These are phyloP conservation scores for Solanum pimpinellifolium DNA, from an alignment of 257 asterid species.

Conservation along the genomic window DNA sequence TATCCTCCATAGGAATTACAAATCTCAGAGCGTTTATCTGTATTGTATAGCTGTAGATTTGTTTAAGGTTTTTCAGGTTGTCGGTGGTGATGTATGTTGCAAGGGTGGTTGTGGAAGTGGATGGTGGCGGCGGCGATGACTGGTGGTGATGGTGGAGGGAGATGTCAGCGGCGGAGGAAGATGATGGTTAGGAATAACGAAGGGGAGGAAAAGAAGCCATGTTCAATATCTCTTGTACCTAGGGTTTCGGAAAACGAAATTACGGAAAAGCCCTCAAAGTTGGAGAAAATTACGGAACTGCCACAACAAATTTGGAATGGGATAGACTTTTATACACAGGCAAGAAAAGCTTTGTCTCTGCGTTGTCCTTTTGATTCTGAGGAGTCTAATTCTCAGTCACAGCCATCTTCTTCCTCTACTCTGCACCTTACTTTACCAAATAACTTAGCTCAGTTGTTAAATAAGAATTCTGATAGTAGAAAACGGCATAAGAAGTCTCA, in stretches of 20 bases:
- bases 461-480: constrained; percentile 54
- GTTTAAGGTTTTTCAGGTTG: background rate
- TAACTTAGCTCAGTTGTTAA: constrained; percentile 47
- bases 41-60: background rate
- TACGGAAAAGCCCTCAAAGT: constrained; percentile 50
- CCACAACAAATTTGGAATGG: constrained; percentile 31
- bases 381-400: constrained; percentile 13
- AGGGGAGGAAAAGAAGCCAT: constrained; percentile 18
- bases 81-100: constrained; percentile 12
- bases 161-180: constrained; percentile 57
- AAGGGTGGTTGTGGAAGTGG: constrained; percentile 36
- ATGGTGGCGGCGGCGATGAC: constrained; percentile 44
- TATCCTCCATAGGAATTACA: background rate
- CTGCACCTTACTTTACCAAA: constrained; percentile 43
- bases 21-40: background rate
- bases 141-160: constrained; percentile 38
- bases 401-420: constrained; percentile 7
- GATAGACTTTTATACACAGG: constrained; percentile 59
- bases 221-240: constrained; percentile 27
- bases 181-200: constrained; percentile 40
- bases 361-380: constrained; percentile 69
- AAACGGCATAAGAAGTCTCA: constrained; percentile 75
- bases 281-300: constrained; percentile 25
- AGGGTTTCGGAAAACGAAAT: constrained; percentile 15
- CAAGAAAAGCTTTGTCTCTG: constrained; percentile 58